phyloP scores from a whole-genome alignment of 2,329 filamentous ascomycete species.

The Aureobasidium melanogenum region DNA sequence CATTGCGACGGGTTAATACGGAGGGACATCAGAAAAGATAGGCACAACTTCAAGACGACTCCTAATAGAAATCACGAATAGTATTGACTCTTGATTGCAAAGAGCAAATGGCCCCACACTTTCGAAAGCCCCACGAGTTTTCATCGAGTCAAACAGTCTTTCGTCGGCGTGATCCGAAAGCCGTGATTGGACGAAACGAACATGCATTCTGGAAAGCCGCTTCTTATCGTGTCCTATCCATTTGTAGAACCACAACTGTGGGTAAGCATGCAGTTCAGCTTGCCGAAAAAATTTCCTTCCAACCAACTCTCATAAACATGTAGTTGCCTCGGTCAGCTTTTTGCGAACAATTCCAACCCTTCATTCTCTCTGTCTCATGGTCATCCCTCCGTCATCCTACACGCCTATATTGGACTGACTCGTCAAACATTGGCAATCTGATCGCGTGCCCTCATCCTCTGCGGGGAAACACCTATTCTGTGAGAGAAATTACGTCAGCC shows the following conservation, averaged over 20 bases:
- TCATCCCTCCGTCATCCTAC: background rate
- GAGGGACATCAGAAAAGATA: background rate
- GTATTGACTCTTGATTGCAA: background rate
- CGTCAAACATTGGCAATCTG: background rate
- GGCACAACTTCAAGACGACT: background rate
- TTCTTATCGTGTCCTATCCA: constrained; percentile 7
- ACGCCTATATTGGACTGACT: background rate
- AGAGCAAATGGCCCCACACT: background rate
- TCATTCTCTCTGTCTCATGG: too few relatives aligned
- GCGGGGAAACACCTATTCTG: background rate
- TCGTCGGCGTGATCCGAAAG: background rate
- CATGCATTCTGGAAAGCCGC: background rate
- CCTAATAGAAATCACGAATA: constrained; percentile 7
- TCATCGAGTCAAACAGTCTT: background rate
- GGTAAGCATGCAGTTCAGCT: background rate
- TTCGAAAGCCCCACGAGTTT: background rate
- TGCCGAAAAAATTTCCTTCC: background rate
- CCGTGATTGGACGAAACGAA: background rate
- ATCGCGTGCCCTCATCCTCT: constrained; percentile 8
- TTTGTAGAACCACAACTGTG: background rate
- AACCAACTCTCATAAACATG: background rate
- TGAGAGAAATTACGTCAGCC: constrained; percentile 6
- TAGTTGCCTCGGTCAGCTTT: background rate
- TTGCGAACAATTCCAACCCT: background rate
- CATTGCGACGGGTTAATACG: background rate